Evolutionary conservation across 805 yeast genomes (phyloP), one percentile per base, ranked within the genome.

Genomic region (Jamesozyma piceae): DNA sequence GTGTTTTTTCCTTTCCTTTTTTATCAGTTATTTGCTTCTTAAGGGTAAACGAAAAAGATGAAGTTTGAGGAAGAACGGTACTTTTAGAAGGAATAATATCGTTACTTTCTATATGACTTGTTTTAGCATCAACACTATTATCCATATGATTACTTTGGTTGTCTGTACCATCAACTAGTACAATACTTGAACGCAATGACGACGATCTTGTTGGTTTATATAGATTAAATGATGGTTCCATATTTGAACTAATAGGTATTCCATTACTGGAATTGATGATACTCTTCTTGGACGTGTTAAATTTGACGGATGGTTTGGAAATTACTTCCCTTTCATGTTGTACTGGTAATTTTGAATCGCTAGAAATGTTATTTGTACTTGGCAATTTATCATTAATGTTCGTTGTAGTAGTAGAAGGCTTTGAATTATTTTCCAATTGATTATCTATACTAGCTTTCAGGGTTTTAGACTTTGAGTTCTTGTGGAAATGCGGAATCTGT

Each of bases 171-270:
- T 50, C 47, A 3, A 58, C 51, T 0, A 55, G 47, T 5, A 63
- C 53, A 2, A 63, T 55, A 41, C 57, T 62, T 1, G 59, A 49
- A 14, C 70, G 57, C 37, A 67, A 46, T 0, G 69, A 64, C 0
- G 71, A 66, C 2, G 71, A 62, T 41, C 60, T 62, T 18, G 42
- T 46, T 6, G 71, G 71, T 42, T 64, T 64, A 44, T 65, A 63
- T 45, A 61, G 58, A 17, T 53, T 52, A 30, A 53, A 49, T 6
- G 38, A 30, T n/a, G 19, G 15, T 37, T 14, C 29, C 6, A 10
- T 26, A 5, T 5, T 5, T 13, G 31, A 28, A 13, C 15, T 13
- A 28, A 5, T 10, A 28, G 11, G 5, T 6, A 4, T 28, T 28
- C 13, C 31, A 11, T 28, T 6, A n/a, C n/a, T n/a, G n/a, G n/a